Percentiles rank a stretch among this genome's conserved stretches.
phyloP scores from a whole-genome alignment of 441 rosid species.

The Gossypium lobatum region DNA sequence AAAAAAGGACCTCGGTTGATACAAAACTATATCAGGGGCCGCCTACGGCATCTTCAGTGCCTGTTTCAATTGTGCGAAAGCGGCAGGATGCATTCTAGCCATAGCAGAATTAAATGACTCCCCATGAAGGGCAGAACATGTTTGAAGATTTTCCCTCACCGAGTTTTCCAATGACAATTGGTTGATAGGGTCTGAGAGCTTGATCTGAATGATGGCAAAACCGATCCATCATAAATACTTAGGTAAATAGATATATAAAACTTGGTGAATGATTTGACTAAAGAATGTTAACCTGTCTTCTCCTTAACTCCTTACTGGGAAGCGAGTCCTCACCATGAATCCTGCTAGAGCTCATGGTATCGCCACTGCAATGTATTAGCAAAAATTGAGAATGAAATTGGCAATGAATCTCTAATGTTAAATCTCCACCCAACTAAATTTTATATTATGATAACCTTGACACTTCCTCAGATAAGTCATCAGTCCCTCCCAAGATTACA shows the following conservation, averaged over 20 bases:
- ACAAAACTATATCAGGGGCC: constrained; percentile 1
- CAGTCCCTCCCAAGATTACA: constrained; percentile 75
- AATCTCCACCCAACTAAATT: not conserved
- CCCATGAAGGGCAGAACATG: constrained; percentile 81
- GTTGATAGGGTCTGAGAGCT: constrained; percentile 71
- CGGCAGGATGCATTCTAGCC: constrained; percentile 77
- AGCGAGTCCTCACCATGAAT: constrained; percentile 50
- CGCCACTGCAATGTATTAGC: constrained; percentile 44
- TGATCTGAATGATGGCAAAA: constrained; percentile 42
- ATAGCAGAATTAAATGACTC: constrained; percentile 77
- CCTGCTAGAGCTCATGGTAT: constrained; percentile 58
- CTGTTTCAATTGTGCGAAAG: constrained; percentile 84
- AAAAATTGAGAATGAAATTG: not conserved
- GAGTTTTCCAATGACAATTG: constrained; percentile 73
- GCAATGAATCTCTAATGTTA: not conserved
- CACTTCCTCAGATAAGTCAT: constrained; percentile 70
- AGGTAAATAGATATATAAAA: not conserved
- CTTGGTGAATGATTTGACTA: not conserved
- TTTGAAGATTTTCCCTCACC: constrained; percentile 81
- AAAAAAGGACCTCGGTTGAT: constrained; percentile 13
- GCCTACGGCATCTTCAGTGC: constrained; percentile 82
- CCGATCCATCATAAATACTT: not conserved
- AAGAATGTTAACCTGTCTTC: constrained; percentile 60
- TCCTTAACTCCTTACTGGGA: constrained; percentile 76
- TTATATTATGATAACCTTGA: constrained; percentile 47